Conservation (phyloP, 2,329 filamentous ascomycete genomes). For the Celoporthe dispersa region DNA sequence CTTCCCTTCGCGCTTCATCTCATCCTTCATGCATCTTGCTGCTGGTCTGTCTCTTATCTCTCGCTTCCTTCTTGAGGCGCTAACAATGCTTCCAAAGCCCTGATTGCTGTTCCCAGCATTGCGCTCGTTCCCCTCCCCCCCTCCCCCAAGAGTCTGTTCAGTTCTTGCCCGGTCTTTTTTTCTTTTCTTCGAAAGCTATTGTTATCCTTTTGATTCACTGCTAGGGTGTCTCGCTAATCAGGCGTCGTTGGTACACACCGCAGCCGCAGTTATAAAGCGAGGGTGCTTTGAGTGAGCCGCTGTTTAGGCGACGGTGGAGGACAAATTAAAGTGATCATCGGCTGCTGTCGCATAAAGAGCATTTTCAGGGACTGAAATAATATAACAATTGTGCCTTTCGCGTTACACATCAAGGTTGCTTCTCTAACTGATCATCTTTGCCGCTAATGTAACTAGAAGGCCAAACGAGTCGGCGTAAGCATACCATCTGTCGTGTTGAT, state of each 20-base stretch:
- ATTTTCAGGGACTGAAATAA: slow-evolving; percentile 4
- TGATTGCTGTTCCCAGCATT: neutral
- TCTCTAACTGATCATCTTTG: slow-evolving; percentile 23
- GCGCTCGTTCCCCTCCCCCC: neutral
- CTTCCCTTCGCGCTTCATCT: neutral
- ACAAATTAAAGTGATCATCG: neutral
- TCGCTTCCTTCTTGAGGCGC: neutral
- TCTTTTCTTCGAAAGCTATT: neutral
- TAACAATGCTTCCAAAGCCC: neutral
- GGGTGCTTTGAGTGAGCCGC: neutral
- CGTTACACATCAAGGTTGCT: neutral
- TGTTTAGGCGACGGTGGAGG: neutral
- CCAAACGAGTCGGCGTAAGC: slow-evolving; percentile 26
- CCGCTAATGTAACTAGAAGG: slow-evolving; percentile 20
- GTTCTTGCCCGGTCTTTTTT: neutral
- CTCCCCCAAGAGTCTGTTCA: neutral
- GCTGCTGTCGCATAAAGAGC: slow-evolving; percentile 8
- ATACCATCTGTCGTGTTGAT: slow-evolving; percentile 23
- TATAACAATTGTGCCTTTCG: slow-evolving; percentile 11
- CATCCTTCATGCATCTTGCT: neutral
- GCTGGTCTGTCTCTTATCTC: neutral
- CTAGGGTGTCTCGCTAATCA: neutral
- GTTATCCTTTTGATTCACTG: neutral
- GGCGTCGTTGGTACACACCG: neutral
- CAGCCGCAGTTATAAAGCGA: neutral